Conservation (phyloP, 306 rosid species). For the Bauhinia variegata region DNA sequence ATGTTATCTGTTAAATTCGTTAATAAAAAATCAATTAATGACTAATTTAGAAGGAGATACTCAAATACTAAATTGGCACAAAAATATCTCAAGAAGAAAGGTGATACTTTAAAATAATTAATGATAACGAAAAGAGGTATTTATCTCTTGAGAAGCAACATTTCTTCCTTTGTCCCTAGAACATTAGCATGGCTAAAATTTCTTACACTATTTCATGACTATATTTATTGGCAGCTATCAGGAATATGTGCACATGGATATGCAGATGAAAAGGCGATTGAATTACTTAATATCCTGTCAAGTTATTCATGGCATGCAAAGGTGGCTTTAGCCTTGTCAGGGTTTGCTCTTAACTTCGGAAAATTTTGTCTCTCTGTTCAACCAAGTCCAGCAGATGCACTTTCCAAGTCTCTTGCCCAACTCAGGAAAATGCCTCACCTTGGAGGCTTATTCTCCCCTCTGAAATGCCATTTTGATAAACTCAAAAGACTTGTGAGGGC, state of each 20-base stretch:
- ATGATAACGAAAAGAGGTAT: too few species aligned
- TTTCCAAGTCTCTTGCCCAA: conserved; percentile 59
- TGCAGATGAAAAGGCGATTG: conserved; percentile 47
- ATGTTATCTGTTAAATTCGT: too few species aligned
- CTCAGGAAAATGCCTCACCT: conserved; percentile 56
- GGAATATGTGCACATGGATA: too few species aligned
- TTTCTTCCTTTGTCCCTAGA: background rate
- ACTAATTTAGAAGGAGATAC: too few species aligned
- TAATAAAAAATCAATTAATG: too few species aligned
- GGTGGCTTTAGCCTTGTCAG: conserved; percentile 56
- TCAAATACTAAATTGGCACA: too few species aligned
- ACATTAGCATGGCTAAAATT: background rate
- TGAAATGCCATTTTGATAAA: conserved; percentile 49
- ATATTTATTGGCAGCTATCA: too few species aligned
- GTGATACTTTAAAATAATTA: too few species aligned
- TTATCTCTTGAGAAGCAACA: too few species aligned
- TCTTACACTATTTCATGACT: too few species aligned
- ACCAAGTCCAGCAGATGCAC: conserved; percentile 41
- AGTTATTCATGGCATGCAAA: conserved; percentile 65
- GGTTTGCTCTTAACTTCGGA: conserved; percentile 51
- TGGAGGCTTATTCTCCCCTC: conserved; percentile 35
- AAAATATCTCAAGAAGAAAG: too few species aligned
- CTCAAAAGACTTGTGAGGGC: conserved; percentile 44
- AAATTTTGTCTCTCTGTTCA: conserved; percentile 65
- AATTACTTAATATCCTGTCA: conserved; percentile 48